These are phyloP conservation scores for Suhomyces coccinellae DNA, from an alignment of 1,139 yeast species.

Conservation along the genomic window DNA sequence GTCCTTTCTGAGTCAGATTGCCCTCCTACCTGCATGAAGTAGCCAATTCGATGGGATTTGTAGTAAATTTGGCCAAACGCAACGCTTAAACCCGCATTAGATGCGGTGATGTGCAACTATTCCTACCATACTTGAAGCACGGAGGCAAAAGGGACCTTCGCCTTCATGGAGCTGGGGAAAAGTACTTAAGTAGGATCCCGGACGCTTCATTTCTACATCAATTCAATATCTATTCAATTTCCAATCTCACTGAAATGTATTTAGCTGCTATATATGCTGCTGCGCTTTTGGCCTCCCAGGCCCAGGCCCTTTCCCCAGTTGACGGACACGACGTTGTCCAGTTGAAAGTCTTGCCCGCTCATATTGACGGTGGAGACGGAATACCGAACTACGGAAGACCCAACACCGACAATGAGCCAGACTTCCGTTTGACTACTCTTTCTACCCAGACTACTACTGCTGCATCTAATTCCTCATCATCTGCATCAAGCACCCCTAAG, in stretches of 20 bases:
- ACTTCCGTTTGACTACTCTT: not conserved
- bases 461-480: not conserved
- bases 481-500: not conserved
- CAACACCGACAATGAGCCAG: not conserved
- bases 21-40: too few relatives aligned
- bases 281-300: not conserved
- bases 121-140: not conserved
- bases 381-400: not conserved
- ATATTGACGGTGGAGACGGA: not conserved
- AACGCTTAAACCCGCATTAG: too few relatives aligned
- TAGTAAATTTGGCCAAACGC: too few relatives aligned
- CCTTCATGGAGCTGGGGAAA: not conserved
- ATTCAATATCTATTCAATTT: not conserved
- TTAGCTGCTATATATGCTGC: not conserved
- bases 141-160: not conserved
- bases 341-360: not conserved
- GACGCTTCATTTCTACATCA: not conserved
- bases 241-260: not conserved
- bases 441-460: not conserved
- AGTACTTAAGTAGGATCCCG: not conserved
- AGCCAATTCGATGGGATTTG: too few relatives aligned
- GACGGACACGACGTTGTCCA: not conserved
- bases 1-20: too few relatives aligned
- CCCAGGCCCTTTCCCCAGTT: not conserved
- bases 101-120: too few relatives aligned